Percentiles rank a stretch among this genome's conserved stretches.
These are phyloP conservation scores for Litsea cubeba DNA, from an alignment of 164 flowering plant species.

Conservation along the genomic window DNA sequence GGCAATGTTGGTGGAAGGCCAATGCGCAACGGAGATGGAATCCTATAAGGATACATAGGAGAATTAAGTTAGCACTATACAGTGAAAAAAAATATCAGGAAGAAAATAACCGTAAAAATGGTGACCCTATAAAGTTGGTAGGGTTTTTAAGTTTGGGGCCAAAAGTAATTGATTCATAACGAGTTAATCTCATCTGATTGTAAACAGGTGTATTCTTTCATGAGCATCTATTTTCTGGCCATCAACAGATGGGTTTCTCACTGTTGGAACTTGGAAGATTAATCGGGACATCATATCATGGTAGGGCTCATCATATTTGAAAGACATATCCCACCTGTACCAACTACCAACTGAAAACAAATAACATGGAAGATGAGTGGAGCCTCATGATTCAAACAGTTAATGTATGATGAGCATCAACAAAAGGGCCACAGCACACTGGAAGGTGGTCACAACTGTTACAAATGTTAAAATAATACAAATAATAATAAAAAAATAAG, in stretches of 20 bases:
- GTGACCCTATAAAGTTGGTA: neutral
- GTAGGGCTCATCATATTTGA: neutral
- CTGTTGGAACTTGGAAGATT: neutral
- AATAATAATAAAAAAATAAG: too few relatives aligned
- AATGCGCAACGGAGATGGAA: constrained; percentile 31
- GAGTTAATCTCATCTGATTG: neutral
- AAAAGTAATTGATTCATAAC: neutral
- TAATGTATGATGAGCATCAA: too few relatives aligned
- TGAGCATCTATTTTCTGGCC: neutral
- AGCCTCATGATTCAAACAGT: too few relatives aligned
- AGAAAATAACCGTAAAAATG: neutral
- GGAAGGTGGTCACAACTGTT: too few relatives aligned
- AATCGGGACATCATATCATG: neutral
- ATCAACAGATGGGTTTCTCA: neutral
- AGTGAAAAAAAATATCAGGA: neutral
- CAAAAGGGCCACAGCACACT: too few relatives aligned
- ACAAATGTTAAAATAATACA: too few relatives aligned
- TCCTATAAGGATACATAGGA: constrained; percentile 30
- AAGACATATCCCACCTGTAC: too few relatives aligned
- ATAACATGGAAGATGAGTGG: too few relatives aligned
- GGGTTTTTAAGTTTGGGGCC: too few relatives aligned
- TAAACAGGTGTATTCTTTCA: neutral
- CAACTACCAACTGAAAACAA: too few relatives aligned
- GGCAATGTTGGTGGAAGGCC: constrained; percentile 55
- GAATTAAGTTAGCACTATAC: neutral